These are phyloP conservation scores for Crithidia fasciculata DNA, from an alignment of 208 protist species.

Conservation along the genomic window DNA sequence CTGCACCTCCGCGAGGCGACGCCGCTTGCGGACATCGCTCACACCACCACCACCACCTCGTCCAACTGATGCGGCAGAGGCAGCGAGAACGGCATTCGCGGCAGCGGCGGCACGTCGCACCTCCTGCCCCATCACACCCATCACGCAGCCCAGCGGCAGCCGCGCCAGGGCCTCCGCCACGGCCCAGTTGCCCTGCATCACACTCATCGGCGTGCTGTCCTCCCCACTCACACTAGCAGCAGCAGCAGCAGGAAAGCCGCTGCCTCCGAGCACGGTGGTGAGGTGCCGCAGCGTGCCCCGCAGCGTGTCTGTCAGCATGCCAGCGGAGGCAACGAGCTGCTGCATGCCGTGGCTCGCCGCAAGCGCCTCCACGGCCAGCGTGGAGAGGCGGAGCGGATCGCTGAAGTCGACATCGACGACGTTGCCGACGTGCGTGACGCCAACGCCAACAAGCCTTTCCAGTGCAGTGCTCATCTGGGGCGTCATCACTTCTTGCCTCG, in stretches of 20 bases:
- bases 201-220: conserved; percentile 1
- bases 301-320: conserved; percentile 34
- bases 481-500: background rate
- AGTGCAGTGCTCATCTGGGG: conserved; percentile 4
- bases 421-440: conserved; percentile 28
- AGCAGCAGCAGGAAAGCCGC: background rate
- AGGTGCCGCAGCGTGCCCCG: conserved; percentile 38
- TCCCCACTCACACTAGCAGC: no score
- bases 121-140: conserved; percentile 21
- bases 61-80: background rate
- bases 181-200: conserved; percentile 22
- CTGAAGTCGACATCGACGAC: conserved; percentile 38
- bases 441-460: conserved; percentile 17
- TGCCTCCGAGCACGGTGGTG: conserved; percentile 20
- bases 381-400: conserved; percentile 31
- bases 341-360: conserved; percentile 32
- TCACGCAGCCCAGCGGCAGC: conserved; percentile 25
- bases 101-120: conserved; percentile 8
- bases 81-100: background rate
- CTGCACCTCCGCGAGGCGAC: conserved; percentile 14
- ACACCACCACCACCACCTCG: conserved; percentile 2
- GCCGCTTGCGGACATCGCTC: conserved; percentile 3
- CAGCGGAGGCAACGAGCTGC: conserved; percentile 35
- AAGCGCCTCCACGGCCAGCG: conserved; percentile 37
- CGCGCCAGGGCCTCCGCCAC: conserved; percentile 29